phyloP scores from a whole-genome alignment of 441 rosid species.

The Gossypium gossypioides region DNA sequence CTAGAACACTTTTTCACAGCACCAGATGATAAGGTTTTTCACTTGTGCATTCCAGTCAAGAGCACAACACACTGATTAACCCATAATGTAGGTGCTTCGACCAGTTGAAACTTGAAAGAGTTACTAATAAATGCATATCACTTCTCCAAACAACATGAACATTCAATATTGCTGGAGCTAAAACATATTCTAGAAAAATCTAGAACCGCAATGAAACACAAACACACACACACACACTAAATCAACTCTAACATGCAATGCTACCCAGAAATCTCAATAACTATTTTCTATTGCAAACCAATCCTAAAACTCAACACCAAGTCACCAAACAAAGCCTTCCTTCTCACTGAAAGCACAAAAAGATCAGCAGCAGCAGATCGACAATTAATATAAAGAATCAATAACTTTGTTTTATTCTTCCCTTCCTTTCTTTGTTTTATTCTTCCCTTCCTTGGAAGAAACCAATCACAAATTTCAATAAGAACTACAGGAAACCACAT shows the following conservation, averaged over 20 bases:
- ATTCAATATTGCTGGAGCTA: neutral
- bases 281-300: neutral
- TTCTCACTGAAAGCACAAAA: neutral
- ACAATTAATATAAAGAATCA: neutral
- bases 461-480: neutral
- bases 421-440: neutral
- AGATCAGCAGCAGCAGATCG: neutral
- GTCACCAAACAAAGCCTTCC: neutral
- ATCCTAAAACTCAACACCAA: neutral
- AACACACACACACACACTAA: neutral
- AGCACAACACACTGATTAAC: neutral
- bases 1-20: neutral
- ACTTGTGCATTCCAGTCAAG: constrained; percentile 1
- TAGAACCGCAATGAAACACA: neutral
- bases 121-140: neutral
- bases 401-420: neutral
- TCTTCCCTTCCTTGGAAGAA: neutral
- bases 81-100: neutral
- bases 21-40: neutral
- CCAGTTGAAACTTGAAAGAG: neutral
- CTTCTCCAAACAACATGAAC: neutral
- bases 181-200: neutral
- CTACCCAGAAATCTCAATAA: neutral
- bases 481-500: neutral
- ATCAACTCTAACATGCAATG: neutral